Base-by-base conservation (phyloP, 2,329 filamentous ascomycete species). In the Phialophora verrucosa region DNA sequence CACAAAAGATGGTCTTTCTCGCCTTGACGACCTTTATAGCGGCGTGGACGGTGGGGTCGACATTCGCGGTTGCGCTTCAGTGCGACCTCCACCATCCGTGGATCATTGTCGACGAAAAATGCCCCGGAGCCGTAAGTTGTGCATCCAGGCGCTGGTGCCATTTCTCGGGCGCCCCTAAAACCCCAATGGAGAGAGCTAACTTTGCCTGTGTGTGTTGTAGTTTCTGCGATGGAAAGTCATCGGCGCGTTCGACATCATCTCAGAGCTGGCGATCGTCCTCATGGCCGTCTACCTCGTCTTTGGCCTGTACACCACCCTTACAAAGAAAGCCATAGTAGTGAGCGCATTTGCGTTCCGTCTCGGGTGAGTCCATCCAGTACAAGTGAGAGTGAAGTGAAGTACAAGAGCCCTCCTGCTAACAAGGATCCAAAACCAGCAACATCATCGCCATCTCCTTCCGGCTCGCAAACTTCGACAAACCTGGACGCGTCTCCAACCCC, bases 381-480 rank as follows among this genome's bases (percentile, higher is more conserved):
- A 27, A 32, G 32, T 35, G 32, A 35, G 32, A 12, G 7, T 66
- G 66, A 55, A 57, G 70, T 25, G 8, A 53, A 32, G n/a, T 4
- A 51, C 23, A 25, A 3, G 0, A 5, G 14, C 6, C 17, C 5
- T 44, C 38, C 17, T n/a, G 50, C 57, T 65, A 42, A 65, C 56
- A 47, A 20, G 6, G 23, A 62, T 38, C 2, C 14, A 1, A 31
- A 42, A 42, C 38, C 38, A 80, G 79, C 3, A 70, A 79, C 4
- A 75, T 80, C 55, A 71, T 77, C 27, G 73, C 78, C 64, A 74
- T 76, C 31, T 65, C 76, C 31, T 70, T 80, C 64, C 78, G 79
- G 51, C 73, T 80, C 32, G 71, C 73, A 25, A 73, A 73, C 61
- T 73, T 79, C 6, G 69, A 74, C 29, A 65, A 70, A 35, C 69